These are phyloP conservation scores for Fusarium floridanum DNA, from an alignment of 2,329 filamentous ascomycete species.

Conservation along the genomic window DNA sequence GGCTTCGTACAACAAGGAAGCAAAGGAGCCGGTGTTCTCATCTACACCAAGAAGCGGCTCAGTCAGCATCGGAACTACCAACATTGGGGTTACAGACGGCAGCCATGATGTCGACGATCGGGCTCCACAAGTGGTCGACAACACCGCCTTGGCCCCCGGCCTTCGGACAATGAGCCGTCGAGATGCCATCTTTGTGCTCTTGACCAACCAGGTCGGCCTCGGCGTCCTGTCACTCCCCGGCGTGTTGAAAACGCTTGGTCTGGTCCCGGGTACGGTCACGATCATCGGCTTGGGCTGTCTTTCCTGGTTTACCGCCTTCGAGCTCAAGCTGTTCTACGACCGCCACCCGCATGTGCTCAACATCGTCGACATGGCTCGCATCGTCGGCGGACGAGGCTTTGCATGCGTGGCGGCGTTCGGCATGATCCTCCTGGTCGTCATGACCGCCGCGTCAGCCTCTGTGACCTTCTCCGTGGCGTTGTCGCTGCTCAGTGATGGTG, in stretches of 20 bases:
- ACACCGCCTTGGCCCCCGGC: not conserved
- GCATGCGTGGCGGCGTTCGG: slow-evolving; percentile 60
- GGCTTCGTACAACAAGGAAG: too few species aligned
- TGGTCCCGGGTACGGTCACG: slow-evolving; percentile 75
- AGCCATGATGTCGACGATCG: too few species aligned
- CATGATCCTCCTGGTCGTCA: slow-evolving; percentile 78
- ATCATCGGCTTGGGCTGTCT: slow-evolving; percentile 73
- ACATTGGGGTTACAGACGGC: too few species aligned
- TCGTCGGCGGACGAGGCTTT: slow-evolving; percentile 55
- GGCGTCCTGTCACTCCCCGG: slow-evolving; percentile 75
- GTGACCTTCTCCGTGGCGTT: slow-evolving; percentile 74
- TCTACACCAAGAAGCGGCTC: too few species aligned
- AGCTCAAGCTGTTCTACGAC: slow-evolving; percentile 73
- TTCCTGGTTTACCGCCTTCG: slow-evolving; percentile 68
- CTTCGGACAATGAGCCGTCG: slow-evolving; percentile 45
- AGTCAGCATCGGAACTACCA: too few species aligned
- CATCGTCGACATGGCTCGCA: slow-evolving; percentile 75
- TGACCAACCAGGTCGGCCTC: slow-evolving; percentile 48
- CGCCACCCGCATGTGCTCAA: slow-evolving; percentile 76
- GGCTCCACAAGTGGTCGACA: too few species aligned
- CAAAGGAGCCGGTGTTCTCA: too few species aligned
- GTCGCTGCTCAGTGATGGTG: slow-evolving; percentile 73
- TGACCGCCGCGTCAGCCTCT: slow-evolving; percentile 75
- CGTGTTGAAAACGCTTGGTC: slow-evolving; percentile 74
- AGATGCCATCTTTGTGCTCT: slow-evolving; percentile 44